phyloP scores from a whole-genome alignment of 257 asterid species.

The Striga asiatica region DNA sequence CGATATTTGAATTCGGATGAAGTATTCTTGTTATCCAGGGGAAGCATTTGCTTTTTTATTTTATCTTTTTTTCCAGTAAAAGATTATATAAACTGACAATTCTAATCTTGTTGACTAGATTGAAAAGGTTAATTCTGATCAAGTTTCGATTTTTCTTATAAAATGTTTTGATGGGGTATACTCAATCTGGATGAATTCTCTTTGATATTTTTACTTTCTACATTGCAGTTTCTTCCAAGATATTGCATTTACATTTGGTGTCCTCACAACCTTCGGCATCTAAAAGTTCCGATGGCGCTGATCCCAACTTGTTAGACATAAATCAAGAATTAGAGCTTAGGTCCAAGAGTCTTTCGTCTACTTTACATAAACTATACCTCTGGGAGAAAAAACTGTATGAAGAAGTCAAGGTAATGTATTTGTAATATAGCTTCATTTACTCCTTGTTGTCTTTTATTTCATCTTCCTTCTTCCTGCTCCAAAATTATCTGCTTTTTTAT shows the following conservation, averaged over 20 bases:
- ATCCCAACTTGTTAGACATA: conserved; percentile 36
- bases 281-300: conserved; percentile 34
- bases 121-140: no score
- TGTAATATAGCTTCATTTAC: conserved; percentile 4
- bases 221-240: conserved; percentile 72
- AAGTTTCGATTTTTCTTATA: conserved; percentile 13
- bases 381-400: conserved; percentile 97
- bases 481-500: conserved; percentile 13
- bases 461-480: conserved; percentile 9
- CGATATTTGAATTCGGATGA: neutral
- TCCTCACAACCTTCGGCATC: conserved; percentile 63
- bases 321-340: conserved; percentile 52
- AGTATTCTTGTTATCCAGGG: neutral
- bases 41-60: neutral
- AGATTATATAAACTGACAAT: no score
- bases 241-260: conserved; percentile 48
- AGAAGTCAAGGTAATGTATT: conserved; percentile 76
- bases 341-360: conserved; percentile 72
- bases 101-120: no score
- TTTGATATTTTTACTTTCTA: no score
- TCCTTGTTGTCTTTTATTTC: neutral
- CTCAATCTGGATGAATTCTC: no score
- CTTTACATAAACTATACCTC: conserved; percentile 69
- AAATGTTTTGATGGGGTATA: no score
- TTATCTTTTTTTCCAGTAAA: neutral